These are phyloP conservation scores for Boletus subluridellus DNA, from an alignment of 1,284 basidiomycete genomes.

Conservation along the genomic window DNA sequence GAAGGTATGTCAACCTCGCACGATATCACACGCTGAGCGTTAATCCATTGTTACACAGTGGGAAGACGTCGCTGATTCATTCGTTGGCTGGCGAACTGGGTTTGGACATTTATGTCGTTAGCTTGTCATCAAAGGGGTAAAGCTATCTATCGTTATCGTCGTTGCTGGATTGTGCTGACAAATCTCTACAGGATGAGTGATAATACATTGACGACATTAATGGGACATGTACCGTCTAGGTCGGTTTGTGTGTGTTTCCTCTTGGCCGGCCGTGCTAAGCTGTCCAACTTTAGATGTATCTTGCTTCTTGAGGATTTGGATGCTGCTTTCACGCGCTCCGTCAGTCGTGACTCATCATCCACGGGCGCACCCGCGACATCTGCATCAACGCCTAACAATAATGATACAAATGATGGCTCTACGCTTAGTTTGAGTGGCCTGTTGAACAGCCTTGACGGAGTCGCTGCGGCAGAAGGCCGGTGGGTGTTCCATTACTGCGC, in stretches of 20 bases:
- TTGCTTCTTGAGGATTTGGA: slow-evolving; percentile 85
- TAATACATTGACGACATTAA: slow-evolving; percentile 74
- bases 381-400: slow-evolving; percentile 38
- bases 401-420: slow-evolving; percentile 63
- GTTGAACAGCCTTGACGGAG: slow-evolving; percentile 81
- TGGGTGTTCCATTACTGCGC: slow-evolving; percentile 37
- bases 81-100: slow-evolving; percentile 81
- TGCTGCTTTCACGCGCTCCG: slow-evolving; percentile 79
- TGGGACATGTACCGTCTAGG: slow-evolving; percentile 82
- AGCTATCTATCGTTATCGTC: slow-evolving; percentile 18
- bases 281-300: slow-evolving; percentile 57
- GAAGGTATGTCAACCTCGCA: slow-evolving; percentile 51
- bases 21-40: slow-evolving; percentile 1
- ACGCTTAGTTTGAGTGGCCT: slow-evolving; percentile 78
- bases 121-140: slow-evolving; percentile 78
- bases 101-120: slow-evolving; percentile 86
- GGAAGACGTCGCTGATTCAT: slow-evolving; percentile 81
- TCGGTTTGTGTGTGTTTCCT: slow-evolving; percentile 31
- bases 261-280: slow-evolving; percentile 11
- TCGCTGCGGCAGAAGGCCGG: slow-evolving; percentile 82
- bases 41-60: slow-evolving; percentile 42
- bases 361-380: slow-evolving; percentile 63
- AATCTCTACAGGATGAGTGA: slow-evolving; percentile 69
- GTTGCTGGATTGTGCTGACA: slow-evolving; percentile 11
- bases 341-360: slow-evolving; percentile 72